These are phyloP conservation scores for Diplodia sapinea DNA, from an alignment of 2,329 filamentous ascomycete species.

Conservation along the genomic window DNA sequence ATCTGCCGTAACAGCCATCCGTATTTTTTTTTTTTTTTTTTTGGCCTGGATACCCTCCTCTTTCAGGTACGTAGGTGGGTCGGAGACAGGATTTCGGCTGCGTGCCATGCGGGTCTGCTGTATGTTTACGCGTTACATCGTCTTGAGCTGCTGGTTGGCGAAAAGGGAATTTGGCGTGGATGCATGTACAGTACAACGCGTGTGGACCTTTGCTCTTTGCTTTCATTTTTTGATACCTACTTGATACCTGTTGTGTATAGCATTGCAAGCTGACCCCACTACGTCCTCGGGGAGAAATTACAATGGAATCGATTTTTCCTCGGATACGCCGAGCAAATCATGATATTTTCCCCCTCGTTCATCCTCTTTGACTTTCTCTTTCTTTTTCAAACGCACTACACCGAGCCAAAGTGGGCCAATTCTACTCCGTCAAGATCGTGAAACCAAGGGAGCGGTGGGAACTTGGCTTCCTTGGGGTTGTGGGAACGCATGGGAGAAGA, in stretches of 20 bases:
- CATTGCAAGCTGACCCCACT: not conserved
- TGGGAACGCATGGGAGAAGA: not conserved
- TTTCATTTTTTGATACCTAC: conserved; percentile 23
- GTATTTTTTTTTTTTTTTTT: not conserved
- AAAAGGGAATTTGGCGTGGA: not conserved
- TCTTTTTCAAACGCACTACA: not conserved
- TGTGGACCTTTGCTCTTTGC: not conserved
- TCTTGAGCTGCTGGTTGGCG: not conserved
- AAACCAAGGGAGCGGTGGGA: not conserved
- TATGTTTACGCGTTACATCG: not conserved
- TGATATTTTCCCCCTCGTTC: not conserved
- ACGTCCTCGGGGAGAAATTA: not conserved
- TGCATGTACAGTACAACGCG: not conserved
- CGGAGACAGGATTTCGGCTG: not conserved
- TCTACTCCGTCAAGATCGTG: not conserved
- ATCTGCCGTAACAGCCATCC: not conserved
- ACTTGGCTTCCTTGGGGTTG: not conserved
- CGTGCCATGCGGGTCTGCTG: not conserved
- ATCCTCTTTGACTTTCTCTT: too few species aligned
- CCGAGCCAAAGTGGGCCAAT: not conserved
- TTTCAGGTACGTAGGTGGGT: not conserved
- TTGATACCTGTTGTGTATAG: conserved; percentile 25
- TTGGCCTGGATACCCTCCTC: not conserved
- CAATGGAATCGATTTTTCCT: not conserved
- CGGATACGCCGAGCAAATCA: not conserved